Evolutionary conservation across 345 rosid genomes (phyloP).

Genomic region (Rhodamnia rubescens): DNA sequence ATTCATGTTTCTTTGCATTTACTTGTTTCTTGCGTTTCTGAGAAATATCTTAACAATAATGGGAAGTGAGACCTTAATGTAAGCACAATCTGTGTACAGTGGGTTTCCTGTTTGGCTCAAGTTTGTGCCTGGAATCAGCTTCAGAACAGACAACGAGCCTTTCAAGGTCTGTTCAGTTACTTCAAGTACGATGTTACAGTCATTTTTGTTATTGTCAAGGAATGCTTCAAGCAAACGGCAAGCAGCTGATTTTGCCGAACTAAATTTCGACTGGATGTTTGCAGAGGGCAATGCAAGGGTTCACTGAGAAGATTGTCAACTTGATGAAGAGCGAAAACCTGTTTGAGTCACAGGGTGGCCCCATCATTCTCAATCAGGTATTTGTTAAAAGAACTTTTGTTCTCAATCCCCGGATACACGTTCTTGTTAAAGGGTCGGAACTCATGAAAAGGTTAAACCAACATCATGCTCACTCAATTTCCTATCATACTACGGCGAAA

Average conservation of each 20-base stretch:
- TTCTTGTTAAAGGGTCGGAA: background rate
- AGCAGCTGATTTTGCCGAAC: background rate
- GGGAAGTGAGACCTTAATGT: background rate
- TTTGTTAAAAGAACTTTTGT: background rate
- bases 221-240: background rate
- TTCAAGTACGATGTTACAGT: background rate
- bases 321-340: slow-evolving; percentile 90
- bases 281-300: slow-evolving; percentile 94
- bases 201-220: background rate
- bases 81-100: slow-evolving; percentile 20
- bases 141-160: slow-evolving; percentile 98
- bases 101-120: slow-evolving; percentile 99
- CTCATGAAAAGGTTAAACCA: background rate
- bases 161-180: slow-evolving; percentile 57
- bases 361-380: slow-evolving; percentile 97
- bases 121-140: slow-evolving; percentile 98
- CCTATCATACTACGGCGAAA: background rate
- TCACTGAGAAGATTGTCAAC: slow-evolving; percentile 86
- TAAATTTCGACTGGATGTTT: background rate
- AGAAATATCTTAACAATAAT: no score
- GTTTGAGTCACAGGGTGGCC: slow-evolving; percentile 97
- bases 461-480: background rate
- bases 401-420: background rate
- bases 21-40: no score
- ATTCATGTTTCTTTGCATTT: no score